Evolutionary conservation across 2,329 filamentous ascomycete genomes (phyloP), one percentile per base, ranked within the genome.

Genomic region (Aspergillus candidus): DNA sequence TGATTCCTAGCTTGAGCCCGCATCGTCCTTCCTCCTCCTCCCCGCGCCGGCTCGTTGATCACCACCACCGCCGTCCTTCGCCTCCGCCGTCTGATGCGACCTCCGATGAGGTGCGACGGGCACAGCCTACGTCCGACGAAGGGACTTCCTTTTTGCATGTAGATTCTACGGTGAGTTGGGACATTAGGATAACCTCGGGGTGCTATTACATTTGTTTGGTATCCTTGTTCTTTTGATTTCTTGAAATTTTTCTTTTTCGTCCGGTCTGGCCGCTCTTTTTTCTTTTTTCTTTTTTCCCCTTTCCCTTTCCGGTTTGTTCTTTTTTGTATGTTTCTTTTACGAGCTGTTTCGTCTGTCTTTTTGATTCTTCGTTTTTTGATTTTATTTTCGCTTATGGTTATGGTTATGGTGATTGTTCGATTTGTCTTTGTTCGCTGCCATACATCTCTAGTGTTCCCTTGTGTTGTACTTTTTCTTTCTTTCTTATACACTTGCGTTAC

Each of bases 41-140:
- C 22, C 8, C 42, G 6, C 32, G 7, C 38, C 12, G 36, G 39
- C 32, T n/a, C 33, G 29, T 18, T 40, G 27, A 35, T 31, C 27
- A 29, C 29, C 34, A 39, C 27, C 34, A 40, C 29, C 6, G 27
- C 31, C 35, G 38, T 47, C 39, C 15, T 41, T 32, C 49, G 38
- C 35, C 41, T 44, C 44, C 40, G 30, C 43, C 48, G 44, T 54
- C 55, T 43, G 44, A 58, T 60, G 56, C 48, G 49, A 53, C 45
- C 46, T 54, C 54, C 46, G 49, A 53, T 33, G 45, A 41, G 29
- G 31, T 43, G 31, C 47, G 27, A 38, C 59, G 51, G 52, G 51
- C 51, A 49, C 46, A 50, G 52, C 18, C 18, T 18, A 48, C 45
- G 49, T 54, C 54, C 53, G 49, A 50, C 42, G 40, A 49, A 48